Evolutionary conservation across 108 stramenopile species (phyloP).

Genomic region (Skeletonema costatum): DNA sequence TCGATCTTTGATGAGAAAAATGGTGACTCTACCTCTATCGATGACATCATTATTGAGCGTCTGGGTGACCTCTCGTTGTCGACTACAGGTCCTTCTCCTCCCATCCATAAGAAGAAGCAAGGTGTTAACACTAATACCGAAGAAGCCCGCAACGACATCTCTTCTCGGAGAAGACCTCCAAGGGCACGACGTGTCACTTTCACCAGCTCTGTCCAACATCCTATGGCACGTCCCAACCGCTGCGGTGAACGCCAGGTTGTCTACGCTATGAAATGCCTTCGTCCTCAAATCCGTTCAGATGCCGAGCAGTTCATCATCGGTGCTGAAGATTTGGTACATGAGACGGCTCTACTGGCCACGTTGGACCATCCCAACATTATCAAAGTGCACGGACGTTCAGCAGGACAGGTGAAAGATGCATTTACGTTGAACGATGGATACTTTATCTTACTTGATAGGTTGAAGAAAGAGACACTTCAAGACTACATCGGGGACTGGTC

Average conservation of each 20-base stretch:
- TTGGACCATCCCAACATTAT: conserved; percentile 38
- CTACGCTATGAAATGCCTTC: conserved; percentile 33
- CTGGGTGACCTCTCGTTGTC: background rate
- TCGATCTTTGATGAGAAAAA: background rate
- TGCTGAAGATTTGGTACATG: conserved; percentile 36
- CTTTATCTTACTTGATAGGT: conserved; percentile 13
- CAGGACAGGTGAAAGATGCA: conserved; percentile 5
- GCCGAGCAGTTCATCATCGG: conserved; percentile 18
- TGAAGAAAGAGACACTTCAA: background rate
- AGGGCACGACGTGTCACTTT: background rate
- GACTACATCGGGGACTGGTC: background rate
- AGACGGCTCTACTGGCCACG: conserved; percentile 21
- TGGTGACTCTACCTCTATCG: background rate
- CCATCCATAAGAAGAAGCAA: background rate
- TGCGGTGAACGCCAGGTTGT: background rate
- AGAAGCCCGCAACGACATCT: background rate
- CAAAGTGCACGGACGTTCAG: conserved; percentile 21
- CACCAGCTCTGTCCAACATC: background rate
- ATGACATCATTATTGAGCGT: background rate
- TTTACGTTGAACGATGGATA: conserved; percentile 25
- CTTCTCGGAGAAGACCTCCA: background rate
- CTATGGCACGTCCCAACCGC: background rate
- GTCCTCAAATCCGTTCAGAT: conserved; percentile 20
- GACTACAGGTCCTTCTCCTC: background rate
- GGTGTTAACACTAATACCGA: background rate